phyloP scores from a whole-genome alignment of 139 green algal genomes.

The Mychonastes homosphaera region DNA sequence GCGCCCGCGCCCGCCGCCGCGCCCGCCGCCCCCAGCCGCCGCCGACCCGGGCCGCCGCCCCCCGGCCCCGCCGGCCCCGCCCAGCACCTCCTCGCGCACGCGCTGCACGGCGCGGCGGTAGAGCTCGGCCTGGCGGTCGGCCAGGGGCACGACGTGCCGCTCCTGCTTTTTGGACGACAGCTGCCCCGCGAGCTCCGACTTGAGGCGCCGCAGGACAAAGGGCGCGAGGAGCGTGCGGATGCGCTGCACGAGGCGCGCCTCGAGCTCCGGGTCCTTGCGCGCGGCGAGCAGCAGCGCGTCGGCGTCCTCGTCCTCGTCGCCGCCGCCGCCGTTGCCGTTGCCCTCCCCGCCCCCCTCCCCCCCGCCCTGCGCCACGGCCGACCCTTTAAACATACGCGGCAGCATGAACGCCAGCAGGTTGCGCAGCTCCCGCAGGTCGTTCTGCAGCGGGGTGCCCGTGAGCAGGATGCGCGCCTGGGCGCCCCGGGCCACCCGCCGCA shows the following conservation, averaged over 20 bases:
- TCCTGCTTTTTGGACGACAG: constrained; percentile 60
- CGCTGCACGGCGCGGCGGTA: constrained; percentile 43
- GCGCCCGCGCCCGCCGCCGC: background rate
- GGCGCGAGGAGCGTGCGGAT: constrained; percentile 75
- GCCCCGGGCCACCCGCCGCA: constrained; percentile 20
- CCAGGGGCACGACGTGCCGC: constrained; percentile 23
- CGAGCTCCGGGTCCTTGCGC: constrained; percentile 28
- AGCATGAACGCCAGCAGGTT: constrained; percentile 82
- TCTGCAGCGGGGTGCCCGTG: constrained; percentile 84
- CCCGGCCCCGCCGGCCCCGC: background rate
- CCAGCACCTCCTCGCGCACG: constrained; percentile 30
- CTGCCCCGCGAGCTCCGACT: constrained; percentile 78
- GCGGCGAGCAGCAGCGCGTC: constrained; percentile 5
- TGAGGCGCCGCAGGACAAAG: constrained; percentile 81
- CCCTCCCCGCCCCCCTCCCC: background rate
- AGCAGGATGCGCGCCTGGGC: constrained; percentile 63
- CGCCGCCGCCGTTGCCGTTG: background rate
- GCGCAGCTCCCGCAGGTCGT: constrained; percentile 79
- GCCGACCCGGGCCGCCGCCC: no score
- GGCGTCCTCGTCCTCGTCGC: background rate
- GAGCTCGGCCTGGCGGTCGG: constrained; percentile 33
- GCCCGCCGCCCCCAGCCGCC: background rate
- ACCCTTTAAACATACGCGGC: constrained; percentile 59
- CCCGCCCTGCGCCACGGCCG: constrained; percentile 23
- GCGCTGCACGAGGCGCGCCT: constrained; percentile 55